Evolutionary conservation across 345 rosid species (phyloP).

Genomic region (Aegle marmelos): DNA sequence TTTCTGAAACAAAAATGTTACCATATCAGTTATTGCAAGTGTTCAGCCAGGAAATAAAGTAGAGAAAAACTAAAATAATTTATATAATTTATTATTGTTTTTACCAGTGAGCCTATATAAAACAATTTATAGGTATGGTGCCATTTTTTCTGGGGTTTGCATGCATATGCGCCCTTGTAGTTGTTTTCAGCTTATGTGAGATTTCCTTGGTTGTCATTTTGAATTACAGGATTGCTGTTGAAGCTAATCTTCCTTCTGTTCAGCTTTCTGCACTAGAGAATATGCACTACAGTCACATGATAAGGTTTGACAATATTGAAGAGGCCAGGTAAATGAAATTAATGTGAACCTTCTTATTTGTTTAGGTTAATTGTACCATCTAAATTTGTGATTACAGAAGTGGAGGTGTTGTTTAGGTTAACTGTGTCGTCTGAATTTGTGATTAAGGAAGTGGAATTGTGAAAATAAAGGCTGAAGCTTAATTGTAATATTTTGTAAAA

Average conservation of each 20-base stretch:
- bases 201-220: slow-evolving; percentile 2
- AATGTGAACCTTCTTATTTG: neutral
- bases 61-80: too few relatives aligned
- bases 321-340: slow-evolving; percentile 65
- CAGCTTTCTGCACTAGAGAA: slow-evolving; percentile 85
- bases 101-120: neutral
- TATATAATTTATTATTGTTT: too few relatives aligned
- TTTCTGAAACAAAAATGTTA: neutral
- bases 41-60: neutral
- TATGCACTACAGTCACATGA: slow-evolving; percentile 95
- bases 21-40: neutral
- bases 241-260: slow-evolving; percentile 62
- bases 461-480: slow-evolving; percentile 10
- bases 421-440: neutral
- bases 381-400: neutral
- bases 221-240: slow-evolving; percentile 64
- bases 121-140: neutral
- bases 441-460: slow-evolving; percentile 6
- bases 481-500: neutral
- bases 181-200: neutral
- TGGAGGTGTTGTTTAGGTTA: slow-evolving; percentile 9
- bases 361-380: slow-evolving; percentile 7
- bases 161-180: neutral
- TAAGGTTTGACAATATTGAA: slow-evolving; percentile 78
- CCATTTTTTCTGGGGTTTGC: neutral